Conservation (phyloP, 805 yeast species). For the Kodamaea hsintzibuensis region DNA sequence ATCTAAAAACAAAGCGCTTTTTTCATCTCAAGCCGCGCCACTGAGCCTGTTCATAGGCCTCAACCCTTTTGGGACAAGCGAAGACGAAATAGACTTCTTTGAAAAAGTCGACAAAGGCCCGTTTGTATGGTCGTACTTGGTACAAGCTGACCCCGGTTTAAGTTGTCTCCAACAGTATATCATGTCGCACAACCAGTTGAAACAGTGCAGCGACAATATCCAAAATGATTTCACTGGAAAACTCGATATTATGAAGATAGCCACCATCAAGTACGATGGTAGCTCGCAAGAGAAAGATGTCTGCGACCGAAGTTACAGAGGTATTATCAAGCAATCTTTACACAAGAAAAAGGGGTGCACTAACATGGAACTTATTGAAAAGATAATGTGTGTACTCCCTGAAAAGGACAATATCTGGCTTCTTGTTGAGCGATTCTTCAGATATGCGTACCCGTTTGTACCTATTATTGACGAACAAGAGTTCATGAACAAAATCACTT, state of each 20-base stretch:
- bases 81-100: constrained; percentile 8
- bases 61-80: constrained; percentile 2
- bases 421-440: constrained; percentile 19
- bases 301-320: constrained; percentile 1
- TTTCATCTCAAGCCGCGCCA: not conserved
- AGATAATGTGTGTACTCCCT: constrained; percentile 15
- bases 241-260: constrained; percentile 9
- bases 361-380: constrained; percentile 8
- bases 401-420: constrained; percentile 17
- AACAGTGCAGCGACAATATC: constrained; percentile 2
- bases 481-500: constrained; percentile 16
- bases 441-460: constrained; percentile 17
- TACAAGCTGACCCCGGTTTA: constrained; percentile 7
- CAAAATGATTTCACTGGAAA: not conserved
- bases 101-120: constrained; percentile 1
- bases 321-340: constrained; percentile 10
- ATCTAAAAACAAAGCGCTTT: not conserved
- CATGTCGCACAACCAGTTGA: not conserved
- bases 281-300: not conserved
- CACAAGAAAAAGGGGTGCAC: constrained; percentile 1
- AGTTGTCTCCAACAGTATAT: constrained; percentile 7
- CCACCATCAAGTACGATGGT: constrained; percentile 5
- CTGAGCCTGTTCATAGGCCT: constrained; percentile 4
- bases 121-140: constrained; percentile 9
- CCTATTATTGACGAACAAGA: constrained; percentile 23